Evolutionary conservation across 371 early-diverging fungal species (phyloP), one percentile per base, ranked within the genome.

Genomic region (Dichotomocladium elegans): DNA sequence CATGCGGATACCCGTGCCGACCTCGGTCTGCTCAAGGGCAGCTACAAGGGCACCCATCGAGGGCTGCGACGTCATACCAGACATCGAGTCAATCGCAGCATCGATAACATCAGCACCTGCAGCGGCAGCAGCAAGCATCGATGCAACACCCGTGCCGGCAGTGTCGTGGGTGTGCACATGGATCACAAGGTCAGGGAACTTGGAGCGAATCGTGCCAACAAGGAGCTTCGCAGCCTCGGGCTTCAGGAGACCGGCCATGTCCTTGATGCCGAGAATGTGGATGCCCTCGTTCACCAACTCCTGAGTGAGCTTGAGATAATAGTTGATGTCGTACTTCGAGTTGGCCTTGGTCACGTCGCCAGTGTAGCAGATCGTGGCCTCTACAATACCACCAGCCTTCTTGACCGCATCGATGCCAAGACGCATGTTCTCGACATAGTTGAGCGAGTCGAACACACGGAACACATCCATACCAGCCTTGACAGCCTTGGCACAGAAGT

Each of bases 121-220:
- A 42, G 86, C 91, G 4, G 90, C 92, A n/a, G 89, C 87, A 28
- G 93, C 95, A 66, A 95, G 69, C 92, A 93, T 93, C 25, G 90
- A 86, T n/a, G 97, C 95, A 35, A 96, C 91, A 67, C 96, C 97
- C 1, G 95, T 95, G 57, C 96, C 94, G 14, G 95, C 96, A 10
- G 96, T 96, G 68, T 96, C 95, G 74, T 96, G 95, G 4, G 96
- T 95, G 79, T 95, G 96, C 30, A 96, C 86, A 65, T 95, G 97
- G 58, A 96, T 94, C 9, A 92, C 93, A 17, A 96, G 73, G 54
- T 90, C 83, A 14, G 95, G 97, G 83, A 90, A 91, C 41, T 81
- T 82, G 56, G 81, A 68, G 49, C 97, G 85, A 64, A 96, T 90
- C 46, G 91, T 80, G 17, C 89, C 82, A 24, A 96, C 69, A 28